Evolutionary conservation across 2,329 filamentous ascomycete species (phyloP).

Genomic region (Beauveria asiatica): DNA sequence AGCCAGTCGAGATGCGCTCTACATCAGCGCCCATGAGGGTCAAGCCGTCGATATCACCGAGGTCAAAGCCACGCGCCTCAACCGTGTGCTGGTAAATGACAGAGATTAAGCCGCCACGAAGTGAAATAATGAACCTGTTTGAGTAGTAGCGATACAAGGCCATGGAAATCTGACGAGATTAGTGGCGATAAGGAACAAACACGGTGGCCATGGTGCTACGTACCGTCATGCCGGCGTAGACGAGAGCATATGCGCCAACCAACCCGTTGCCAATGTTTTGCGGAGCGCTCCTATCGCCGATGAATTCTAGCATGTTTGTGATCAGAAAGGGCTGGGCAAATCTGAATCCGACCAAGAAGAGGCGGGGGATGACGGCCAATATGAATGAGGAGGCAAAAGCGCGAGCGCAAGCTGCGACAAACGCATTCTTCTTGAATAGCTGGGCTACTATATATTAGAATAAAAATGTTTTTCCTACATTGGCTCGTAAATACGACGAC

Average conservation of each 20-base stretch:
- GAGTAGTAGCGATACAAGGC: not conserved
- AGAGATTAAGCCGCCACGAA: slow-evolving; percentile 2
- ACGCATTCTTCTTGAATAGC: slow-evolving; percentile 1
- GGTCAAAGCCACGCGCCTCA: not conserved
- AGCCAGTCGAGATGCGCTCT: slow-evolving; percentile 28
- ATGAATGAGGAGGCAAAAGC: slow-evolving; percentile 13
- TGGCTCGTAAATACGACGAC: not conserved
- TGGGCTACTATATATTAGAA: not conserved
- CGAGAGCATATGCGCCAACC: slow-evolving; percentile 29
- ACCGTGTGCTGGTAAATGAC: slow-evolving; percentile 3
- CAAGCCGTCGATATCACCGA: slow-evolving; percentile 1
- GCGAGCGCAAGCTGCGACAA: slow-evolving; percentile 11
- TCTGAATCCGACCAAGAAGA: slow-evolving; percentile 23
- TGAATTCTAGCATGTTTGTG: slow-evolving; percentile 20
- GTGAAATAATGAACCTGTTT: not conserved
- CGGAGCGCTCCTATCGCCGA: slow-evolving; percentile 15
- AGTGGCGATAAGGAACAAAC: not conserved
- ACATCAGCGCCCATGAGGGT: slow-evolving; percentile 39
- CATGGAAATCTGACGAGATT: not conserved
- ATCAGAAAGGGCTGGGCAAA: slow-evolving; percentile 35
- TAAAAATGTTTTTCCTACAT: no score
- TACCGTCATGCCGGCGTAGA: slow-evolving; percentile 35
- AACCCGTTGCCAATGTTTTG: slow-evolving; percentile 23
- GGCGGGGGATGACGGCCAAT: slow-evolving; percentile 20
- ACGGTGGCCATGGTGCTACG: not conserved